Base-by-base conservation (phyloP, 257 asterid genomes). In the Lithospermum erythrorhizon region DNA sequence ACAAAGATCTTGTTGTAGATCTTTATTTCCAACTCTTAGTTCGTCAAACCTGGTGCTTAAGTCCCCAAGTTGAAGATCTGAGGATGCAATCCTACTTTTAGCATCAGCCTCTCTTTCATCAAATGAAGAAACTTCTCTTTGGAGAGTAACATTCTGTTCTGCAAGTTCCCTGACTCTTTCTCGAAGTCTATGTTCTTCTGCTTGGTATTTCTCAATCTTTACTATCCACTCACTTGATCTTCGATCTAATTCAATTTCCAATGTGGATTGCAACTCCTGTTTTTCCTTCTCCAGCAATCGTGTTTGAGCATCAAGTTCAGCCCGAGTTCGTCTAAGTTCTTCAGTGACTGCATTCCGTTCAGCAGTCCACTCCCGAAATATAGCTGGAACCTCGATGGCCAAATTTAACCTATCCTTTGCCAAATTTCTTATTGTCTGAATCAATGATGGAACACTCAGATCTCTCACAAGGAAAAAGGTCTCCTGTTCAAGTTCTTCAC, bases 121-220 rank as follows among this genome's bases (percentile, higher is more conserved):
- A 48, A 77, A 82, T 52, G 95, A 79, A 57, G 83, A 85, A 68
- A 87, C 82, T 76, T 94, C 96, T 73, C 87, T 80, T 77, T 89
- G 96, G 64, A 94, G 94, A 65, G 73, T 71, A 62, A 94, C 99
- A 71, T 94, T 94, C 77, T 84, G 97, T 74, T 94, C 99, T 52
- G 99, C 99, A 27, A 94, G 83, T 71, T 89, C 94, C 67, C 96
- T 75, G 59, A 87, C 87, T 82, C 96, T 83, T 70, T 94, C 99
- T 51, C 96, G 82, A 70, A 94, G 96, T 78, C 94, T 80, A 35
- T 84, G 94, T 73, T 94, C 99, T 83, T 85, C 99, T 24, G 81
- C 70, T 72, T 87, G 90, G 70, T 87, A 83, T 73, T 79, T 94
- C 76, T 94, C 95, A 57, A 89, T 88, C 79, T 87, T 94, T 67